Conservation (phyloP, 2,329 filamentous ascomycete genomes). For the Fusarium subglutinans region DNA sequence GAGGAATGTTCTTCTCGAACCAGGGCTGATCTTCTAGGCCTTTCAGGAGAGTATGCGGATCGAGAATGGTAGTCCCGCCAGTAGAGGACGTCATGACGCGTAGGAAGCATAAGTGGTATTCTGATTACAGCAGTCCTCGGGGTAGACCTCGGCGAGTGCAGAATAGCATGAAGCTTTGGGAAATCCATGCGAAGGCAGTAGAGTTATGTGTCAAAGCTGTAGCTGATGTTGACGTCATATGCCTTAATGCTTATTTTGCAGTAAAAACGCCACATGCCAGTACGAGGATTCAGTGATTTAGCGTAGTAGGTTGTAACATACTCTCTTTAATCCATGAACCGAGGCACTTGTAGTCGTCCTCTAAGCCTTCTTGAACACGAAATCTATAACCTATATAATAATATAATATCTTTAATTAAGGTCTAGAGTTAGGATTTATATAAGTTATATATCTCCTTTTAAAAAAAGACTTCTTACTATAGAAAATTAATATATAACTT, state of each 20-base stretch:
- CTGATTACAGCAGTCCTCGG: not conserved
- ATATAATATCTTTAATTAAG: not conserved
- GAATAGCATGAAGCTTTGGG: not conserved
- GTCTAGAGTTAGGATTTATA: no score
- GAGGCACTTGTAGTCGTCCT: no score
- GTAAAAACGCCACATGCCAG: not conserved
- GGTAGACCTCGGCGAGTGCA: no score
- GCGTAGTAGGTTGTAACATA: no score
- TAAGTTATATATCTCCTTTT: no score
- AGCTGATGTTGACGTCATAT: not conserved
- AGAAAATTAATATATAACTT: no score
- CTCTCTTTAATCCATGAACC: accelerated
- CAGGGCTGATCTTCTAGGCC: not conserved
- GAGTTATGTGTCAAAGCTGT: not conserved
- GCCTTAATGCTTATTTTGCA: no score
- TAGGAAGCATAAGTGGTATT: accelerated
- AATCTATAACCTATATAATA: not conserved
- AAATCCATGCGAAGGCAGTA: no score
- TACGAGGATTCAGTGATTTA: no score
- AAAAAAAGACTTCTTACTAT: no score
- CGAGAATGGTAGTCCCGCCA: not conserved
- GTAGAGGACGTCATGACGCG: not conserved
- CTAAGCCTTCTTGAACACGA: not conserved
- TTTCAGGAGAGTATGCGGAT: not conserved
- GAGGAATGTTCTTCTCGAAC: not conserved